Percentiles rank a stretch among this genome's conserved stretches.
These are phyloP conservation scores for Colletotrichum sidae DNA, from an alignment of 2,329 filamentous ascomycete genomes.

Conservation along the genomic window DNA sequence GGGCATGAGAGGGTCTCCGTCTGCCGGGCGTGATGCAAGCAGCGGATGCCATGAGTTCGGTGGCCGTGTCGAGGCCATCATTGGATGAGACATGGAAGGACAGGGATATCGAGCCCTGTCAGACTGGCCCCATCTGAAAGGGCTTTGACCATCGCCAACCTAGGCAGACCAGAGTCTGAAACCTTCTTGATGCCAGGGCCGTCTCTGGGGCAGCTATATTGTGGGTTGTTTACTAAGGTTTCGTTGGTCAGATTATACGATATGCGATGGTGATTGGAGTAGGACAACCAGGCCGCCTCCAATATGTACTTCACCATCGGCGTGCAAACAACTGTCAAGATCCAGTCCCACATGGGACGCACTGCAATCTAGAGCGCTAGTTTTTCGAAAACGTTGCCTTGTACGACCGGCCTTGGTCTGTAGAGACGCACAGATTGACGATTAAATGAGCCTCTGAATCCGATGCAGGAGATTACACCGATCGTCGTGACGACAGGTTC, in stretches of 20 bases:
- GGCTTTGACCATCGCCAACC: constrained; percentile 31
- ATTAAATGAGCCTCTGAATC: too few species aligned
- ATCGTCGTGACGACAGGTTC: too few species aligned
- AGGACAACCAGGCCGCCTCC: not conserved
- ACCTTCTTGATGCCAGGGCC: constrained; percentile 31
- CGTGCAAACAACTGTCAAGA: too few species aligned
- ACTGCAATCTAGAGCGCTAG: too few species aligned
- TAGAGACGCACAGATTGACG: too few species aligned
- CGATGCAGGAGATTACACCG: too few species aligned
- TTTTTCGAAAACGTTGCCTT: too few species aligned
- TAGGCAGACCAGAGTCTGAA: constrained; percentile 26
- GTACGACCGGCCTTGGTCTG: too few species aligned
- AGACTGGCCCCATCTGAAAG: constrained; percentile 20
- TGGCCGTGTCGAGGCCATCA: not conserved
- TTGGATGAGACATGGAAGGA: constrained; percentile 21
- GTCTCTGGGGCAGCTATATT: constrained; percentile 16
- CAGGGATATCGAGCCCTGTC: constrained; percentile 28
- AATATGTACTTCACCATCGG: too few species aligned
- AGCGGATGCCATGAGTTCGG: constrained; percentile 9
- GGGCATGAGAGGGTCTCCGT: constrained; percentile 11
- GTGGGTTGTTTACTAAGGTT: not conserved
- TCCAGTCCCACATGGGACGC: too few species aligned
- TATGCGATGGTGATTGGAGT: not conserved
- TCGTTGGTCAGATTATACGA: not conserved
- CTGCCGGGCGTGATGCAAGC: constrained; percentile 7